A percentile compares a stretch with the other conserved stretches of the same genome.
phyloP scores from a whole-genome alignment of 148 eudicot species.

The Cornus florida region DNA sequence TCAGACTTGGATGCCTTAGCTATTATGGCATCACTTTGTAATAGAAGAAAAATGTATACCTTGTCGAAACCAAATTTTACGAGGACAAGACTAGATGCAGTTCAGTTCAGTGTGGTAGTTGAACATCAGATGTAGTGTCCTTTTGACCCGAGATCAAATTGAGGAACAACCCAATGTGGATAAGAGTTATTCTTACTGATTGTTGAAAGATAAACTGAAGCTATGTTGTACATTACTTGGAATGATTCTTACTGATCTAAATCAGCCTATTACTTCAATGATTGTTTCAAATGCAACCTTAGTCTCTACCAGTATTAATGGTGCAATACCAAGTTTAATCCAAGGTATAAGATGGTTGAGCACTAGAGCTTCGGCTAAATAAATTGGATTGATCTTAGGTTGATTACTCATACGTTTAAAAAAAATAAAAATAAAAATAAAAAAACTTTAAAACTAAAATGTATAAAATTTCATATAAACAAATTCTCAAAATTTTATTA shows the following conservation, averaged over 20 bases:
- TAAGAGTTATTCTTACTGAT: not conserved
- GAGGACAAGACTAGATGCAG: not conserved
- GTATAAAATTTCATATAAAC: too few relatives aligned
- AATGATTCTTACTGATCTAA: not conserved
- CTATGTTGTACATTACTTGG: not conserved
- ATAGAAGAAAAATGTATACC: not conserved
- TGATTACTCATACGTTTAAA: too few relatives aligned
- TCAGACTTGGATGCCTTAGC: not conserved
- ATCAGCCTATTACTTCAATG: too few relatives aligned
- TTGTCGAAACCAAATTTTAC: conserved; percentile 7
- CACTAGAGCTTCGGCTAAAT: too few relatives aligned
- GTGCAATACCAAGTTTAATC: too few relatives aligned
- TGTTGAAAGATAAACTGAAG: not conserved
- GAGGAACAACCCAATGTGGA: not conserved
- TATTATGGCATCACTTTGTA: not conserved
- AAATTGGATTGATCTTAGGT: too few relatives aligned
- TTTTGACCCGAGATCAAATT: not conserved
- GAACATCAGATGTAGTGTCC: not conserved
- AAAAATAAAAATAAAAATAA: too few relatives aligned
- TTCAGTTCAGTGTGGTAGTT: not conserved
- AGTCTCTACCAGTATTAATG: too few relatives aligned
- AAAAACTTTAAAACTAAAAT: too few relatives aligned
- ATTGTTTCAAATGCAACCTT: too few relatives aligned
- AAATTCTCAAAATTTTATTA: too few relatives aligned
- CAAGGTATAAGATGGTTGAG: too few relatives aligned